phyloP scores from a whole-genome alignment of 371 early-diverging fungal genomes.

The Paraphysoderma sedebokerense region DNA sequence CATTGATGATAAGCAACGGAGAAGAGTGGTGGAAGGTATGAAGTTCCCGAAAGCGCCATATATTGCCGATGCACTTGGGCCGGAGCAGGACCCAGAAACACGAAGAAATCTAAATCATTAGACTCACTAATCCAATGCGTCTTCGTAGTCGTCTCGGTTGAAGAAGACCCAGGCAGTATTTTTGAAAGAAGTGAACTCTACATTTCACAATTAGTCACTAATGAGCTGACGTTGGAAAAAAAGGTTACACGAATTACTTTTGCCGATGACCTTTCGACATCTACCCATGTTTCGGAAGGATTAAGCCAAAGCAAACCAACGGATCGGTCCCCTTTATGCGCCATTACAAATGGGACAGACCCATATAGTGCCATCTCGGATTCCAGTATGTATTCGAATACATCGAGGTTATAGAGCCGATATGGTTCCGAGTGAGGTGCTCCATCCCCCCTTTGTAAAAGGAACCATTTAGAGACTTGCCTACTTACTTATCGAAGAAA shows the following conservation, averaged over 20 bases:
- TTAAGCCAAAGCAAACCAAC: slow-evolving; percentile 80
- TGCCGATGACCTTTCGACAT: slow-evolving; percentile 46
- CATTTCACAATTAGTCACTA: slow-evolving; percentile 4
- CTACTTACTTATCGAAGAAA: not conserved
- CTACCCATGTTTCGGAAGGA: slow-evolving; percentile 93
- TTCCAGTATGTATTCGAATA: slow-evolving; percentile 88
- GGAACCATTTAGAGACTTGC: not conserved
- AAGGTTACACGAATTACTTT: slow-evolving; percentile 1
- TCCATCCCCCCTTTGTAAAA: slow-evolving; percentile 31
- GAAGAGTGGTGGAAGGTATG: slow-evolving; percentile 76
- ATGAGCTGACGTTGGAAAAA: slow-evolving; percentile 6
- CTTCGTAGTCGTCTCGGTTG: slow-evolving; percentile 32
- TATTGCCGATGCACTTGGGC: slow-evolving; percentile 56
- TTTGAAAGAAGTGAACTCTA: not conserved
- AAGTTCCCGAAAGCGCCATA: slow-evolving; percentile 54
- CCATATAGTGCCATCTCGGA: slow-evolving; percentile 92
- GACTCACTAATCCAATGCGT: slow-evolving; percentile 93
- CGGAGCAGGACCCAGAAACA: slow-evolving; percentile 67
- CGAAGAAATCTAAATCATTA: slow-evolving; percentile 72
- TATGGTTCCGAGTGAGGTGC: slow-evolving; percentile 77
- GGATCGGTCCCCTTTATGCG: slow-evolving; percentile 44
- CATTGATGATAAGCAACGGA: slow-evolving; percentile 86
- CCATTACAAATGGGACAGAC: slow-evolving; percentile 80
- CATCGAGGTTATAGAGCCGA: slow-evolving; percentile 94
- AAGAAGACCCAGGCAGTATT: too few relatives aligned